A percentile compares a stretch with the other conserved stretches of the same genome.
phyloP scores from a whole-genome alignment of 371 early-diverging fungal species.

The Mortierella sp. region DNA sequence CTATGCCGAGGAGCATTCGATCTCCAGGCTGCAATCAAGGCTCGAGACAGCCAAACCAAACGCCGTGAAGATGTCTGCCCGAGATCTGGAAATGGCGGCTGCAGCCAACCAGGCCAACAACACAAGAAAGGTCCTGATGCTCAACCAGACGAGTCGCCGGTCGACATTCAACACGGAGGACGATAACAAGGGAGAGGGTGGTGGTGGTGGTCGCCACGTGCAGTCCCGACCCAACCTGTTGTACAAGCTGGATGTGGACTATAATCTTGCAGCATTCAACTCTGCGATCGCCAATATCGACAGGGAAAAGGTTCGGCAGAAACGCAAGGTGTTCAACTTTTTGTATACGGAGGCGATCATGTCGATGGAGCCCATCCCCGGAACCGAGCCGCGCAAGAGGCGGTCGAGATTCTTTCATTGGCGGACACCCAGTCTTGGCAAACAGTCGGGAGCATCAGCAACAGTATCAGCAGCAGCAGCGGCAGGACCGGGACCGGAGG shows the following conservation, averaged over 20 bases:
- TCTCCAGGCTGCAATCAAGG: slow-evolving; percentile 37
- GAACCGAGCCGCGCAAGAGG: slow-evolving; percentile 42
- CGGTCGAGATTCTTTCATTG: slow-evolving; percentile 45
- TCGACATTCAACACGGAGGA: slow-evolving; percentile 25
- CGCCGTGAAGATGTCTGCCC: slow-evolving; percentile 44
- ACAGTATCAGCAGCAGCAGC: slow-evolving; percentile 20
- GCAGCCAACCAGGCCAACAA: neutral
- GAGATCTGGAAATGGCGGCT: slow-evolving; percentile 31
- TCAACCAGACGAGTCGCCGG: slow-evolving; percentile 43
- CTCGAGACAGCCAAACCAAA: slow-evolving; percentile 48
- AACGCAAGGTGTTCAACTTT: slow-evolving; percentile 51
- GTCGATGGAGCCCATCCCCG: slow-evolving; percentile 51
- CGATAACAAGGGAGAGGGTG: neutral
- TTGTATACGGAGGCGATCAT: slow-evolving; percentile 54
- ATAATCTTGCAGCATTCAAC: slow-evolving; percentile 52
- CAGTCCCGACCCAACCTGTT: slow-evolving; percentile 3
- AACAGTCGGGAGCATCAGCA: neutral
- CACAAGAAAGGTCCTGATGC: slow-evolving; percentile 27
- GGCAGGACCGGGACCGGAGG: neutral
- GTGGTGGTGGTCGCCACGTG: neutral
- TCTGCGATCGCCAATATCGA: slow-evolving; percentile 46
- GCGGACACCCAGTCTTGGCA: slow-evolving; percentile 28
- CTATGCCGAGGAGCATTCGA: slow-evolving; percentile 50
- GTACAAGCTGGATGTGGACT: slow-evolving; percentile 29
- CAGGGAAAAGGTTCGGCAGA: slow-evolving; percentile 17